These are phyloP conservation scores for Clavaria fumosa DNA, from an alignment of 768 basidiomycete genomes.

Conservation along the genomic window DNA sequence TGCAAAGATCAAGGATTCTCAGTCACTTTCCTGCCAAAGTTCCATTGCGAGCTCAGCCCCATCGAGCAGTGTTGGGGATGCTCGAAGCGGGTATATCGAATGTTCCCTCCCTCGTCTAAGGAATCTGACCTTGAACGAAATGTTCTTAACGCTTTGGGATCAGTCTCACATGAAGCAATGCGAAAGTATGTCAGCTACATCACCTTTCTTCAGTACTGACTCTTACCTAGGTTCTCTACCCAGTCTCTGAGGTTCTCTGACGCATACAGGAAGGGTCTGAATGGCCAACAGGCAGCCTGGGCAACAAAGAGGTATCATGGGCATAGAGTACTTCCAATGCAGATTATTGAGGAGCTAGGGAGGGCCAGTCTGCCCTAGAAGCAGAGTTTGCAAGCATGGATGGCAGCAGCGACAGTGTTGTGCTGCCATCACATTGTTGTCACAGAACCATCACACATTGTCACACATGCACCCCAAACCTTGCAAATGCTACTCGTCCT, in stretches of 20 bases:
- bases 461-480: too few species aligned
- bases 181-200: slow-evolving; percentile 6
- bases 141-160: slow-evolving; percentile 15
- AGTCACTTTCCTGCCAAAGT: slow-evolving; percentile 17
- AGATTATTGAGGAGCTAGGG: neutral
- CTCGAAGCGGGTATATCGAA: slow-evolving; percentile 17
- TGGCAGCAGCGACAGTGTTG: too few species aligned
- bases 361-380: too few species aligned
- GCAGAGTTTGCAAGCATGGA: too few species aligned
- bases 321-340: slow-evolving; percentile 9
- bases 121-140: slow-evolving; percentile 22
- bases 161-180: slow-evolving; percentile 15
- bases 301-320: slow-evolving; percentile 14
- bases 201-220: too few species aligned
- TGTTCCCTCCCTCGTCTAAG: slow-evolving; percentile 12
- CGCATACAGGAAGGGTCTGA: slow-evolving; percentile 12
- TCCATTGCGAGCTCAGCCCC: slow-evolving; percentile 22
- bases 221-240: neutral
- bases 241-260: slow-evolving; percentile 9
- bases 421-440: too few species aligned
- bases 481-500: too few species aligned
- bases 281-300: slow-evolving; percentile 13
- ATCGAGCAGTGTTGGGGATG: slow-evolving; percentile 24
- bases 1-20: slow-evolving; percentile 8
- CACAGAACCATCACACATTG: too few species aligned